Evolutionary conservation across 1,139 yeast genomes (phyloP).

Genomic region (Geotrichum reessii): DNA sequence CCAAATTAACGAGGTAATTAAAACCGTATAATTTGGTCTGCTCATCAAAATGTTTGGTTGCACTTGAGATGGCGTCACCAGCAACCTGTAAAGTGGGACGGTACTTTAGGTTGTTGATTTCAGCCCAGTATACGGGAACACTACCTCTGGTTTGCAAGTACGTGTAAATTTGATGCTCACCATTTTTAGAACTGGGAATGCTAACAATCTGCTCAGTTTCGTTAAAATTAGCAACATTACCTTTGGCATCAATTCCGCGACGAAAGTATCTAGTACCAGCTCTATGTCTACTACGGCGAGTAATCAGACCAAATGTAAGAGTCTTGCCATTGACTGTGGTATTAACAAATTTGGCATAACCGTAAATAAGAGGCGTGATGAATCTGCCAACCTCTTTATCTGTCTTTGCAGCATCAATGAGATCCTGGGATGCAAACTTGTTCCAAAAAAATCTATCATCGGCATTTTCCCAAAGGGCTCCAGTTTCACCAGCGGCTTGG

Average conservation of each 20-base stretch:
- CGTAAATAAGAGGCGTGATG: slow-evolving; percentile 75
- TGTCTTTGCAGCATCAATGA: slow-evolving; percentile 44
- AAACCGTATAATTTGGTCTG: slow-evolving; percentile 69
- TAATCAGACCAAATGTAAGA: slow-evolving; percentile 58
- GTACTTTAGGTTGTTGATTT: slow-evolving; percentile 79
- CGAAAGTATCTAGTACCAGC: slow-evolving; percentile 97
- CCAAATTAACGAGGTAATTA: slow-evolving; percentile 80
- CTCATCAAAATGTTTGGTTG: slow-evolving; percentile 68
- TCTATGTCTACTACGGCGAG: slow-evolving; percentile 73
- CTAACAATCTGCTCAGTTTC: slow-evolving; percentile 88
- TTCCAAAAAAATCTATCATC: slow-evolving; percentile 93
- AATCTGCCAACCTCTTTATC: slow-evolving; percentile 42
- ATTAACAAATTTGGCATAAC: slow-evolving; percentile 43
- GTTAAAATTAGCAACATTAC: slow-evolving; percentile 71
- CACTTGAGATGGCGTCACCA: slow-evolving; percentile 52
- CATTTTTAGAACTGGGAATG: slow-evolving; percentile 33
- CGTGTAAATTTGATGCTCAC: slow-evolving; percentile 27
- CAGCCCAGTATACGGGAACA: slow-evolving; percentile 97
- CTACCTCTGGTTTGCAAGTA: slow-evolving; percentile 69
- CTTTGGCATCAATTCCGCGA: slow-evolving; percentile 79
- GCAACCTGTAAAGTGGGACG: slow-evolving; percentile 76
- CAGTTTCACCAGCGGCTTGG: slow-evolving; percentile 20
- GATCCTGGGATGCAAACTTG: slow-evolving; percentile 52
- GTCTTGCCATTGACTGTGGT: slow-evolving; percentile 47
- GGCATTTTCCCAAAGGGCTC: slow-evolving; percentile 27